A percentile compares a stretch with the other conserved stretches of the same genome.
Evolutionary conservation across 2,329 filamentous ascomycete genomes (phyloP).

Genomic region (Colletotrichum endophyticum): DNA sequence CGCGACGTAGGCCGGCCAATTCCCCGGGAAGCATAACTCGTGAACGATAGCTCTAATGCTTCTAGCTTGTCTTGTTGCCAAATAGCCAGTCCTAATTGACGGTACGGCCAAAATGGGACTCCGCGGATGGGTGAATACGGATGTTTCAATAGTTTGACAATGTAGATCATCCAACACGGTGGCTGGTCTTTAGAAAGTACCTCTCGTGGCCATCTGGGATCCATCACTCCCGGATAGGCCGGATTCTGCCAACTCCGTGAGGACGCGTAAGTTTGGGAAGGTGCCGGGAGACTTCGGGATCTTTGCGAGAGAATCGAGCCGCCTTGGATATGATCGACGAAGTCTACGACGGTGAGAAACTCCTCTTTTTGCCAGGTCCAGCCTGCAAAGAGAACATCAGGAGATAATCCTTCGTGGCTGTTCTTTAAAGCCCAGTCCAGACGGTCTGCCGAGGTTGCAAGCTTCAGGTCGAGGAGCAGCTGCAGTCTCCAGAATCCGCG

Average conservation of each 20-base stretch:
- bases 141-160: background rate
- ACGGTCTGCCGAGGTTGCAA: background rate
- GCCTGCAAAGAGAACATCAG: background rate
- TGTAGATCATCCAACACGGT: background rate
- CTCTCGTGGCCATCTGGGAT: background rate
- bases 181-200: background rate
- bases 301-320: background rate
- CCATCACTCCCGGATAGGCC: background rate
- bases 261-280: background rate
- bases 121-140: background rate
- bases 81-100: background rate
- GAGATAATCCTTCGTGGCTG: background rate
- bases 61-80: background rate
- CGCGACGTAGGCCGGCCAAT: background rate
- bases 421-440: background rate
- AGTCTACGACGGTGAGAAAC: slow-evolving; percentile 1
- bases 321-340: background rate
- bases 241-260: background rate
- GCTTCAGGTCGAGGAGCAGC: background rate
- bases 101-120: background rate
- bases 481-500: slow-evolving; percentile 10
- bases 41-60: background rate
- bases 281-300: background rate
- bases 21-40: background rate
- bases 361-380: slow-evolving; percentile 1